A percentile compares a stretch with the other conserved stretches of the same genome.
Evolutionary conservation across 2,329 filamentous ascomycete genomes (phyloP).

Genomic region (Talaromyces islandicus): DNA sequence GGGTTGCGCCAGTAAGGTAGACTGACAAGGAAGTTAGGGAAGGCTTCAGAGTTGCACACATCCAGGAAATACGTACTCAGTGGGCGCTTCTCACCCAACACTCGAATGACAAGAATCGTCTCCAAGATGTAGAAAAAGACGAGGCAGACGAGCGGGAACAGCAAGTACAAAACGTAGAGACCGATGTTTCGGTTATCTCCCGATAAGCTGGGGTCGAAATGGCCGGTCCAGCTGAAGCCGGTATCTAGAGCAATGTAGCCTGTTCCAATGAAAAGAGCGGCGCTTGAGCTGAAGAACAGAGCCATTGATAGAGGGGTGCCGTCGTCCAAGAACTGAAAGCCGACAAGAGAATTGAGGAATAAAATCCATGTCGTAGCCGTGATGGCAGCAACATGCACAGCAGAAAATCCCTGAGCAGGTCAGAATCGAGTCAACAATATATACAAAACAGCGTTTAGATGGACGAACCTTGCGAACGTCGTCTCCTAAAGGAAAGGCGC

Average conservation of each 20-base stretch:
- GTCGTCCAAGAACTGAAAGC: conserved; percentile 89
- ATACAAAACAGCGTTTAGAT: background rate
- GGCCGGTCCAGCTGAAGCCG: conserved; percentile 75
- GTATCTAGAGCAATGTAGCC: conserved; percentile 96
- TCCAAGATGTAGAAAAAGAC: conserved; percentile 82
- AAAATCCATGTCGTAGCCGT: conserved; percentile 84
- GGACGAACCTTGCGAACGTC: conserved; percentile 62
- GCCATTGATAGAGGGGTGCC: conserved; percentile 79
- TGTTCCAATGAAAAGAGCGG: conserved; percentile 74
- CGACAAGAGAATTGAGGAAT: conserved; percentile 84
- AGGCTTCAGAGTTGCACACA: background rate
- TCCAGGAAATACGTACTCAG: conserved; percentile 57
- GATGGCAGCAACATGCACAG: conserved; percentile 84
- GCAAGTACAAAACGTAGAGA: conserved; percentile 89
- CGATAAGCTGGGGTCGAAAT: conserved; percentile 60
- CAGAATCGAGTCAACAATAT: background rate
- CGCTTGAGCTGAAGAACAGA: conserved; percentile 65
- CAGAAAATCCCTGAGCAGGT: conserved; percentile 66
- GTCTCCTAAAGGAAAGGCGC: conserved; percentile 70
- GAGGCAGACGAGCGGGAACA: conserved; percentile 83
- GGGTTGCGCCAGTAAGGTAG: conserved; percentile 65
- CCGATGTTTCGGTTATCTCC: conserved; percentile 65
- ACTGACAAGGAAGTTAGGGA: conserved; percentile 37
- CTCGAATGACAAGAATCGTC: conserved; percentile 70
- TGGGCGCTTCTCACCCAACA: conserved; percentile 84